phyloP scores from a whole-genome alignment of 129 eudicot genomes.

The sunflower (Helianthus annuus) region HanXRQr2.0-SUNRISE NC_035446.2:120004235-120004734 shows the following conservation, averaged over 20 bases:
- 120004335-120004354: neutral
- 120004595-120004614: constrained; percentile 30
- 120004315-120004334: neutral
- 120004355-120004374: too few relatives aligned
- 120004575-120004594: constrained; percentile 36
- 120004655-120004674: constrained; percentile 26
- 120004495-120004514: neutral
- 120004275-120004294: constrained; percentile 48
- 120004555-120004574: constrained; percentile 40
- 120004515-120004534: neutral
- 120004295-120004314: neutral
- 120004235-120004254: constrained; percentile 81
- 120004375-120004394: constrained; percentile 63
- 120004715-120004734: constrained; percentile 9
- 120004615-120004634: constrained; percentile 44
- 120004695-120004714: constrained; percentile 48
- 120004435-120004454: constrained; percentile 59
- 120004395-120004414: constrained; percentile 61
- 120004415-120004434: constrained; percentile 73
- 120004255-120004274: constrained; percentile 70
- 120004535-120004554: constrained; percentile 36
- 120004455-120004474: constrained; percentile 74
- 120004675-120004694: constrained; percentile 30
- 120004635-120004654: constrained; percentile 16
- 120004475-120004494: neutral